A percentile compares a stretch with the other conserved stretches of the same genome.
phyloP scores from a whole-genome alignment of 2,329 filamentous ascomycete genomes.

The Trichoderma sp. region DNA sequence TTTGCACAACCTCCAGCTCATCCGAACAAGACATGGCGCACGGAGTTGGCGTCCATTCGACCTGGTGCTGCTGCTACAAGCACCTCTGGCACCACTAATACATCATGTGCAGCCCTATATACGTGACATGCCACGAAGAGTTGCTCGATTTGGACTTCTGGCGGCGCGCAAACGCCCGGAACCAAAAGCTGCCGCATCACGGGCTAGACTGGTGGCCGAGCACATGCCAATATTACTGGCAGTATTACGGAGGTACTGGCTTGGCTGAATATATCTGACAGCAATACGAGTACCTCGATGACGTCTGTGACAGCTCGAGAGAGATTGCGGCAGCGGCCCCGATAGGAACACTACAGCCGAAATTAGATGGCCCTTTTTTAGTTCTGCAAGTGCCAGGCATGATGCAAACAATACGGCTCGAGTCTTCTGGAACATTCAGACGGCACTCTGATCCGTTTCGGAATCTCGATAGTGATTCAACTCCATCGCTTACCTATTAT shows the following conservation, averaged over 20 bases:
- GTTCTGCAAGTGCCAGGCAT: neutral
- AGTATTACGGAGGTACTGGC: neutral
- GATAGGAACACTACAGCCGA: conserved; percentile 1
- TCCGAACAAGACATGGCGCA: neutral
- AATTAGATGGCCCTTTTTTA: conserved; percentile 11
- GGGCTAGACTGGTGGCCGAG: neutral
- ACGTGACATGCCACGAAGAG: neutral
- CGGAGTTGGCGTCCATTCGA: neutral
- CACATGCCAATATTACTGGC: neutral
- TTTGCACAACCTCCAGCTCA: neutral
- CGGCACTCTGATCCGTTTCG: neutral
- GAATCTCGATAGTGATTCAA: neutral
- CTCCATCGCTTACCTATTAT: neutral
- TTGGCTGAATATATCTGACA: neutral
- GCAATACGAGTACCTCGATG: neutral
- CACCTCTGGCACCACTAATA: neutral
- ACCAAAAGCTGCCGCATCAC: neutral
- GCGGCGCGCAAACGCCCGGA: neutral
- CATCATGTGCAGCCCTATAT: neutral
- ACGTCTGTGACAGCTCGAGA: conserved; percentile 12
- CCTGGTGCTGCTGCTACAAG: neutral
- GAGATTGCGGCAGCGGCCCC: neutral
- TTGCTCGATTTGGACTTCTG: neutral
- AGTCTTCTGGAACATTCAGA: neutral
- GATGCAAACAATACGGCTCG: neutral